A percentile compares a stretch with the other conserved stretches of the same genome.
These are phyloP conservation scores for Decorospora gaudefroyi DNA, from an alignment of 2,329 filamentous ascomycete species.

Conservation along the genomic window DNA sequence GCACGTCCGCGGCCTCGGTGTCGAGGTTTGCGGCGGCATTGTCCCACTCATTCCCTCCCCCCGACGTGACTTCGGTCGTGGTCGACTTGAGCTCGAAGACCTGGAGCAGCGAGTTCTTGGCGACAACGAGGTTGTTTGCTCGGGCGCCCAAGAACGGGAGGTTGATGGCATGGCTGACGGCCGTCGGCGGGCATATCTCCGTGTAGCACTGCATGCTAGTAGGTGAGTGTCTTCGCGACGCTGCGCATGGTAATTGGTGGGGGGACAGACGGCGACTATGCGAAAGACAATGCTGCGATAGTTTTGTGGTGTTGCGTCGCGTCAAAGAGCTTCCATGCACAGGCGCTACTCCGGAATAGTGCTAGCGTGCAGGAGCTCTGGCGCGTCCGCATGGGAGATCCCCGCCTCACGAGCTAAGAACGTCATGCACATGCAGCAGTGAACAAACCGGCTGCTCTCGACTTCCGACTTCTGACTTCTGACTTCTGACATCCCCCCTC, in stretches of 20 bases:
- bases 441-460: conserved; percentile 5
- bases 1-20: conserved; percentile 53
- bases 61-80: conserved; percentile 60
- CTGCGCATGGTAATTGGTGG: conserved; percentile 25
- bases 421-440: conserved; percentile 15
- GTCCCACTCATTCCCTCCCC: conserved; percentile 50
- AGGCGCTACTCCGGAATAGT: conserved; percentile 1
- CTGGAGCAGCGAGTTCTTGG: conserved; percentile 90
- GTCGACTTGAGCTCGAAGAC: conserved; percentile 77
- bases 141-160: conserved; percentile 76
- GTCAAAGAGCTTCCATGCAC: conserved; percentile 27
- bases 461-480: background rate
- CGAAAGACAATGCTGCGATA: conserved; percentile 11
- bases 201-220: conserved; percentile 90
- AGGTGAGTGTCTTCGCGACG: conserved; percentile 1
- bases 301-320: conserved; percentile 20
- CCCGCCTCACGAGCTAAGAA: conserved; percentile 8
- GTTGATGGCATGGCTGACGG: conserved; percentile 84
- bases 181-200: conserved; percentile 90
- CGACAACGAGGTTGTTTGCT: conserved; percentile 84
- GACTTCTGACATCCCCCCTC: no score
- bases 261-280: background rate
- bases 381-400: conserved; percentile 10
- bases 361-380: conserved; percentile 18
- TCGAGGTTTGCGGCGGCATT: conserved; percentile 52